A percentile compares a stretch with the other conserved stretches of the same genome.
Evolutionary conservation across 169 alveolate genomes (phyloP).

Genomic region (Theileria annulata): DNA sequence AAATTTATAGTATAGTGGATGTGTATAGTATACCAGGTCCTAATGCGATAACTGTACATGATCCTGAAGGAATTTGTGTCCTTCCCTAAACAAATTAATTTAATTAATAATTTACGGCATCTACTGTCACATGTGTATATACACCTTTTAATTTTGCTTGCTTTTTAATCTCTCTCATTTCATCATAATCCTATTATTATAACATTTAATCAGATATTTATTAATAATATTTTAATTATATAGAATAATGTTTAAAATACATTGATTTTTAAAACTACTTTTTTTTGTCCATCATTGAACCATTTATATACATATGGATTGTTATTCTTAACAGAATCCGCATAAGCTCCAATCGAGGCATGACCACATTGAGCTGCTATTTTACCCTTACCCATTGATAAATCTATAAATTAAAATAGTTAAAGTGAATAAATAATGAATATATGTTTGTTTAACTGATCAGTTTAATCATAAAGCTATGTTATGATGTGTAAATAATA

Average conservation of each 20-base stretch:
- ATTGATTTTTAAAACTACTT: conserved; percentile 56
- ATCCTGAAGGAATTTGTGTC: conserved; percentile 88
- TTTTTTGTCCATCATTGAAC: conserved; percentile 59
- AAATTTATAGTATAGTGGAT: not conserved
- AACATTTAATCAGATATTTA: not conserved
- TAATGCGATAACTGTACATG: conserved; percentile 89
- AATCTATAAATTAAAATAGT: conserved; percentile 62
- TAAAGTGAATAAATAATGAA: not conserved
- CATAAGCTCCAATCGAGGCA: conserved; percentile 86
- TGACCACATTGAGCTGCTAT: conserved; percentile 93
- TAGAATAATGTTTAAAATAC: conserved; percentile 11
- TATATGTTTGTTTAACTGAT: not conserved
- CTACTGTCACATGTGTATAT: conserved; percentile 53
- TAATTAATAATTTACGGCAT: conserved; percentile 47
- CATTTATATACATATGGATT: conserved; percentile 52
- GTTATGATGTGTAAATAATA: not conserved
- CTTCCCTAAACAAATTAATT: conserved; percentile 75
- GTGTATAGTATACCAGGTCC: conserved; percentile 85
- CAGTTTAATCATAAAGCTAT: not conserved
- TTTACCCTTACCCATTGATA: conserved; percentile 91
- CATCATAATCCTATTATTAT: conserved; percentile 47
- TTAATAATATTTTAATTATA: not conserved
- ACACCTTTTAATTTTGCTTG: conserved; percentile 36
- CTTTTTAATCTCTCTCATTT: conserved; percentile 40
- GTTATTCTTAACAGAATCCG: conserved; percentile 28